These are phyloP conservation scores for Phaffomyces thermotolerans DNA, from an alignment of 805 yeast species.

Conservation along the genomic window DNA sequence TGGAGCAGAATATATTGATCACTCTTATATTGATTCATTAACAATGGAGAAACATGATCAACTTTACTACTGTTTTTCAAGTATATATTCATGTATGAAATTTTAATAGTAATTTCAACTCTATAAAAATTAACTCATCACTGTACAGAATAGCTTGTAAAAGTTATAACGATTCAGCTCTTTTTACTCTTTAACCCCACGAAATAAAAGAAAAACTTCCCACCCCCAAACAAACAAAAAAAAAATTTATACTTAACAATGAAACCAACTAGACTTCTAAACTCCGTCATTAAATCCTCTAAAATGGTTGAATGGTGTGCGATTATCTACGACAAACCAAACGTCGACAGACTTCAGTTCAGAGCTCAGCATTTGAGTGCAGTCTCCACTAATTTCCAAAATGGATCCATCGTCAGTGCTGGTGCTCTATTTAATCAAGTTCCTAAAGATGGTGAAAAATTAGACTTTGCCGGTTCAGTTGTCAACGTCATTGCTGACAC, in stretches of 20 bases:
- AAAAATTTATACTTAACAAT: too few species aligned
- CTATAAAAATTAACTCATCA: too few species aligned
- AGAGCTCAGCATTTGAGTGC: conserved; percentile 49
- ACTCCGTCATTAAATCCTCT: conserved; percentile 1
- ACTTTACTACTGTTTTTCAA: too few species aligned
- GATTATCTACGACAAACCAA: conserved; percentile 62
- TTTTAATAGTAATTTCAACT: too few species aligned
- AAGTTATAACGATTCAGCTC: too few species aligned
- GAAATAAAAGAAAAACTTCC: background rate
- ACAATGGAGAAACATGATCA: too few species aligned
- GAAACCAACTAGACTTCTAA: conserved; percentile 10
- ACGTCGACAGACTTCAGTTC: conserved; percentile 37
- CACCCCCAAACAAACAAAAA: background rate
- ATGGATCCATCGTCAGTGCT: conserved; percentile 39
- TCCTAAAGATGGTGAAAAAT: conserved; percentile 32
- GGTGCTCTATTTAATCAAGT: conserved; percentile 47
- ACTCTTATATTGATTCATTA: too few species aligned
- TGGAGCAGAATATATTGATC: too few species aligned
- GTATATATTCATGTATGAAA: too few species aligned
- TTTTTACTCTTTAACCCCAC: background rate
- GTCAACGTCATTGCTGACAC: conserved; percentile 57
- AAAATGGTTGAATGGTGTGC: conserved; percentile 59
- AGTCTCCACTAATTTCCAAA: conserved; percentile 35
- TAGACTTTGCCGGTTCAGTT: conserved; percentile 61
- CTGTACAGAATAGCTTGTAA: too few species aligned